phyloP scores from a whole-genome alignment of 2,329 filamentous ascomycete species.

The Aspergillus bombycis region DNA sequence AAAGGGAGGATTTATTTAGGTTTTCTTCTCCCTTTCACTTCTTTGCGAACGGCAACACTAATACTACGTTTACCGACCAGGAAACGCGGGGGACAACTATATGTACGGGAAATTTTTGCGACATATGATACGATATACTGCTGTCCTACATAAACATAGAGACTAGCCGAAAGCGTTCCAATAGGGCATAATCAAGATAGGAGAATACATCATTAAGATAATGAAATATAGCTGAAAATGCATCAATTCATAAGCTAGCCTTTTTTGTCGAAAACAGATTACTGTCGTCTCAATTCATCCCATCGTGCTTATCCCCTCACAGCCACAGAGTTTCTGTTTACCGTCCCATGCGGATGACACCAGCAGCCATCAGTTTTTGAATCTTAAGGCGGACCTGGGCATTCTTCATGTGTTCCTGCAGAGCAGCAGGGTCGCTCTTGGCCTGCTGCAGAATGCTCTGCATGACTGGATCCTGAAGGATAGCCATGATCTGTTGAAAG shows the following conservation, averaged over 20 bases:
- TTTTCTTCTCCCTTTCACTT: neutral
- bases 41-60: too few relatives aligned
- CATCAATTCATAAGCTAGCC: slow-evolving; percentile 13
- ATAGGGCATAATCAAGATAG: neutral
- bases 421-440: slow-evolving; percentile 85
- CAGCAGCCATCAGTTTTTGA: slow-evolving; percentile 90
- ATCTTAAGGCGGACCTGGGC: slow-evolving; percentile 82
- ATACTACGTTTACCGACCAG: too few relatives aligned
- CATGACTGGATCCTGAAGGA: slow-evolving; percentile 97
- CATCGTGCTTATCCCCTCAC: slow-evolving; percentile 16
- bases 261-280: slow-evolving; percentile 3
- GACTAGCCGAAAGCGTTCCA: neutral
- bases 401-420: slow-evolving; percentile 98
- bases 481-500: slow-evolving; percentile 70
- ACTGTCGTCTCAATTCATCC: slow-evolving; percentile 8
- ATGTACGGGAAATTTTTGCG: neutral
- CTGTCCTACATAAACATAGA: neutral
- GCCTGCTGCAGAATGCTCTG: slow-evolving; percentile 96
- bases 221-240: slow-evolving; percentile 13
- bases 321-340: slow-evolving; percentile 28
- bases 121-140: neutral
- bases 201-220: slow-evolving; percentile 12
- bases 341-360: slow-evolving; percentile 80
- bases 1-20: neutral
- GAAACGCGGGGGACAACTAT: too few relatives aligned